Evolutionary conservation across 2,329 filamentous ascomycete species (phyloP).

Genomic region (Hypoxylon sp.): DNA sequence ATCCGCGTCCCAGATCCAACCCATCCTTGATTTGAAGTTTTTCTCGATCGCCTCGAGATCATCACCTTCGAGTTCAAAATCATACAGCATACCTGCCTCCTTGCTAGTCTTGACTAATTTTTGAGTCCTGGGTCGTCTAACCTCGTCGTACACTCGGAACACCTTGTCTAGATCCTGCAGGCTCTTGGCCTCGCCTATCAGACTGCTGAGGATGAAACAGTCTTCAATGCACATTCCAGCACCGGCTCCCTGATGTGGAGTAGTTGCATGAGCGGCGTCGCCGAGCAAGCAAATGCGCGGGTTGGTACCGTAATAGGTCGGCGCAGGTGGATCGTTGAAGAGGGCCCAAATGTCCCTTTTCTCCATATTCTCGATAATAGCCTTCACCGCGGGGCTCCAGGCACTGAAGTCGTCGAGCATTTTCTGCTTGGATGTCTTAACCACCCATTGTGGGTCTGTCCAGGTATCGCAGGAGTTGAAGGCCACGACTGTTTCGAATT

Average conservation of each 20-base stretch:
- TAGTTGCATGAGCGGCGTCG: slow-evolving; percentile 74
- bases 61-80: slow-evolving; percentile 58
- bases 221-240: slow-evolving; percentile 72
- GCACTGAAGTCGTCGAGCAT: slow-evolving; percentile 46
- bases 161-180: slow-evolving; percentile 58
- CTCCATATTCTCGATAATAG: slow-evolving; percentile 48
- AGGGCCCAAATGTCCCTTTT: slow-evolving; percentile 65
- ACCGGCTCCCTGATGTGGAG: slow-evolving; percentile 72
- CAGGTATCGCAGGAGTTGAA: slow-evolving; percentile 49
- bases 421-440: slow-evolving; percentile 46
- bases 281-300: slow-evolving; percentile 66
- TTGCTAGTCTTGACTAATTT: slow-evolving; percentile 66
- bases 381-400: slow-evolving; percentile 44
- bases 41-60: slow-evolving; percentile 57
- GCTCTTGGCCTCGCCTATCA: slow-evolving; percentile 60
- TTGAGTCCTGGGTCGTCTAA: slow-evolving; percentile 64
- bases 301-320: slow-evolving; percentile 57
- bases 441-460: slow-evolving; percentile 49
- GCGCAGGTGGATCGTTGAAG: slow-evolving; percentile 59
- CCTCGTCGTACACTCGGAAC: slow-evolving; percentile 66
- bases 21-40: slow-evolving; percentile 54
- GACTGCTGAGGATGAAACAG: slow-evolving; percentile 54
- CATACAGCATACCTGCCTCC: slow-evolving; percentile 61
- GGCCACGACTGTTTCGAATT: slow-evolving; percentile 44
- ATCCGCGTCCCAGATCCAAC: slow-evolving; percentile 58